phyloP scores from a whole-genome alignment of 164 flowering plant genomes.

The Euptelea pleiosperma region DNA sequence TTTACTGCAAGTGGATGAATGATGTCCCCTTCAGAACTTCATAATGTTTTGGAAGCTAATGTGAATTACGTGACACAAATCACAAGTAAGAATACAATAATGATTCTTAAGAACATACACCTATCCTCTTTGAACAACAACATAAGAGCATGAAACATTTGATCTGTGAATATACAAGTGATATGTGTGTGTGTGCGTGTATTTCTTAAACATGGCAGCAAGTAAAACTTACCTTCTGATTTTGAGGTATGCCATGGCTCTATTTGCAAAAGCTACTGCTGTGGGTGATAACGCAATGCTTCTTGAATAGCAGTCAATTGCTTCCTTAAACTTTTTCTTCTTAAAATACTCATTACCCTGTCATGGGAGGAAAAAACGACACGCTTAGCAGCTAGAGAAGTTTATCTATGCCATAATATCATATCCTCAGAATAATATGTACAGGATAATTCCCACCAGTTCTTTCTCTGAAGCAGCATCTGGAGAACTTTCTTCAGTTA shows the following conservation, averaged over 20 bases:
- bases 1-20: not conserved
- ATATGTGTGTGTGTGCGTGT: too few relatives aligned
- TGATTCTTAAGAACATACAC: not conserved
- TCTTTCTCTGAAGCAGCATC: slow-evolving; percentile 94
- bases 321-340: slow-evolving; percentile 85
- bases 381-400: slow-evolving; percentile 4
- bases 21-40: too few relatives aligned
- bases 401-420: not conserved
- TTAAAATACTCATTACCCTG: slow-evolving; percentile 95
- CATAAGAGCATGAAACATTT: too few relatives aligned
- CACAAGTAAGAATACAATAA: not conserved
- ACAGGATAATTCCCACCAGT: slow-evolving; percentile 39
- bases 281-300: slow-evolving; percentile 93
- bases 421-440: not conserved
- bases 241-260: slow-evolving; percentile 96
- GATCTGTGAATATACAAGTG: too few relatives aligned
- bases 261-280: slow-evolving; percentile 89
- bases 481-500: slow-evolving; percentile 45
- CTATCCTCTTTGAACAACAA: not conserved
- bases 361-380: not conserved
- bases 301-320: slow-evolving; percentile 91
- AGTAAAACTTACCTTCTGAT: slow-evolving; percentile 48
- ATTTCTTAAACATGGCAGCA: not conserved
- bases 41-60: not conserved
- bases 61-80: not conserved